Base-by-base conservation (phyloP, 768 basidiomycete genomes). In the Crepidotus variabilis region DNA sequence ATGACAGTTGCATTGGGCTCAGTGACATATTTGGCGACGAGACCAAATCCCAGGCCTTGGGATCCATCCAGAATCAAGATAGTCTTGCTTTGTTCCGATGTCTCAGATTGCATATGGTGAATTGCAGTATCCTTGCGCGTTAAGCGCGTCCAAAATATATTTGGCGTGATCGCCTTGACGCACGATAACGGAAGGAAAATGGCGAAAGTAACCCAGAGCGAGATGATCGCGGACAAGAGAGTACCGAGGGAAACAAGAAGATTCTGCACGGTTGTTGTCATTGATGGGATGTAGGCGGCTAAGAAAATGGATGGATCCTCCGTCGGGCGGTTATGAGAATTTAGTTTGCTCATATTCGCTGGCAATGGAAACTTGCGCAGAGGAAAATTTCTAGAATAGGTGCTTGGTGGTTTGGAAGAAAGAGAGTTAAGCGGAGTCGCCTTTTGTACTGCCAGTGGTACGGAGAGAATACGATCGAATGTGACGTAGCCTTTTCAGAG, bases 1-100 rank as follows among this genome's bases (percentile, higher is more conserved):
- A 71, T 65, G 32, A 71, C 60, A 32, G 65, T 63, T 0, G 65
- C 68, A 18, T 64, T 60, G 9, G 64, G 60, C 10, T 66, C 65
- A 8, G 50, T 57, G 1, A 61, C 61, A 23, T 72, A 71, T 47
- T 69, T 63, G 48, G 66, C 66, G 16, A 69, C 28, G n/a, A 72
- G 56, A 39, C 65, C 62, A 32, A 64, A 60, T 3, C 71, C 69
- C 18, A 72, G 68, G 2, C 69, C 67, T 7, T 57, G 58, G 6
- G 63, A 61, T 1, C 63, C 69, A 14, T 68, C 71, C n/a, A 72
- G 61, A 22, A 69, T 61, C 28, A 72, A 57, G 28, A 28, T 24
- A 67, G 66, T 20, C 60, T 59, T 47, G 50, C 64, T 48, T 52
- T 11, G 46, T 45, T 1, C 18, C 39, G 5, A 32, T 50, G 24